Conservation (phyloP, 805 yeast genomes). For the Starmerella gropengiesseri region DNA sequence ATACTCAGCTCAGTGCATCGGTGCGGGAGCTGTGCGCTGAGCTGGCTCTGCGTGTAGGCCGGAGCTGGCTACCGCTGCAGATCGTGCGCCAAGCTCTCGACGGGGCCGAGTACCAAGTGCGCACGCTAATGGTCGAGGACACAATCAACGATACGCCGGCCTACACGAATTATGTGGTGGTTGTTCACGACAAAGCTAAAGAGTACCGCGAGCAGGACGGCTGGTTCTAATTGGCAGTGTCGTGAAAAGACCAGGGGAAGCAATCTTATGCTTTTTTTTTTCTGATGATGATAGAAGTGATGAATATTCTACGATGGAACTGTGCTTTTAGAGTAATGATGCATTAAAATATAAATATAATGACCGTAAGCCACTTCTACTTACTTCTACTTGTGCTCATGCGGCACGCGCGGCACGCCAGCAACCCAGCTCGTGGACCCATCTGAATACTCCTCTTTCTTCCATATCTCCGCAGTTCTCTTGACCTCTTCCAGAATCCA, state of each 20-base stretch:
- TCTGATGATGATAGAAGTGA: no score
- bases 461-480: slow-evolving; percentile 41
- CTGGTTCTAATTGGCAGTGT: slow-evolving; percentile 13
- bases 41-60: slow-evolving; percentile 36
- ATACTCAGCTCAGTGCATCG: slow-evolving; percentile 57
- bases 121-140: slow-evolving; percentile 65
- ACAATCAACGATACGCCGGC: slow-evolving; percentile 34
- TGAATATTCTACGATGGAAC: slow-evolving; percentile 1
- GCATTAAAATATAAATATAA: neutral
- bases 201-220: slow-evolving; percentile 19
- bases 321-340: neutral
- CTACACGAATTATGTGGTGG: slow-evolving; percentile 55
- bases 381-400: no score
- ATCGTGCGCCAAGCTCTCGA: slow-evolving; percentile 58
- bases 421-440: slow-evolving; percentile 37
- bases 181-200: slow-evolving; percentile 48
- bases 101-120: slow-evolving; percentile 45
- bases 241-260: neutral
- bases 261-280: neutral
- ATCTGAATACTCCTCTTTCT: slow-evolving; percentile 36
- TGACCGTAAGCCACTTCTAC: neutral
- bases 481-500: slow-evolving; percentile 39
- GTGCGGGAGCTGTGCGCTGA: slow-evolving; percentile 52
- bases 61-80: slow-evolving; percentile 40
- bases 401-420: no score